Base-by-base conservation (phyloP, 1,139 yeast genomes). In the Suhomyces anneliseae region DNA sequence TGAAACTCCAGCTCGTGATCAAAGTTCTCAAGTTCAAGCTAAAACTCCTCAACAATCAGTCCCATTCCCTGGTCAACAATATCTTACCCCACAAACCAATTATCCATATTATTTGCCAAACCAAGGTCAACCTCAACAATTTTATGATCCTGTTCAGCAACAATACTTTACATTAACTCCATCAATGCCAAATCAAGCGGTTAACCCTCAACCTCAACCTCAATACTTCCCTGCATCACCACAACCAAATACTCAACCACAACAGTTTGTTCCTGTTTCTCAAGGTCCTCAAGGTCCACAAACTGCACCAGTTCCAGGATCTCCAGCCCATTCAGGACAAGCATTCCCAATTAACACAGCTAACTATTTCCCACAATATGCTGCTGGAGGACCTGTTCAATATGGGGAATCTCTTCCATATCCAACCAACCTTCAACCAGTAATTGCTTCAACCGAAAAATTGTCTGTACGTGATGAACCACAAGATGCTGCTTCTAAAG, bases 131-230 rank as follows among this genome's bases (percentile, higher is more conserved):
- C 66, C 67, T 5, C 78, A 72, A 50, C 78, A 72, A 51, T 72
- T 70, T 51, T 74, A 72, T 54, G 79, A 75, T 52, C 79, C 78
- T 2, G 72, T 72, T 11, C 76, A 70, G 57, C 79, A 74, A 55
- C 78, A 74, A 48, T 74, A 69, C 51, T 74, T 65, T 51, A 74
- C 76, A 9, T 63, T 74, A 38, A 67, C 75, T 15, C 77, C 78
- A n/a, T 54, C 62, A 10, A 50, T 55, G 48, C 64, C 56, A 8
- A 47, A 49, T 15, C 57, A 51, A 34, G 47, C 48, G 34, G 46
- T 39, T 12, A 45, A 43, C 11, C 48, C 48, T 6, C 50, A 47
- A 42, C 48, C 69, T 8, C 72, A 66, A 54, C 76, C 77, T 0
- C 76, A 71, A 48, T 68, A 69, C 56, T 70, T 73, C 55, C 70